Evolutionary conservation across 2,329 filamentous ascomycete species (phyloP).

Genomic region (Stagonosporopsis cucurbitacearum): DNA sequence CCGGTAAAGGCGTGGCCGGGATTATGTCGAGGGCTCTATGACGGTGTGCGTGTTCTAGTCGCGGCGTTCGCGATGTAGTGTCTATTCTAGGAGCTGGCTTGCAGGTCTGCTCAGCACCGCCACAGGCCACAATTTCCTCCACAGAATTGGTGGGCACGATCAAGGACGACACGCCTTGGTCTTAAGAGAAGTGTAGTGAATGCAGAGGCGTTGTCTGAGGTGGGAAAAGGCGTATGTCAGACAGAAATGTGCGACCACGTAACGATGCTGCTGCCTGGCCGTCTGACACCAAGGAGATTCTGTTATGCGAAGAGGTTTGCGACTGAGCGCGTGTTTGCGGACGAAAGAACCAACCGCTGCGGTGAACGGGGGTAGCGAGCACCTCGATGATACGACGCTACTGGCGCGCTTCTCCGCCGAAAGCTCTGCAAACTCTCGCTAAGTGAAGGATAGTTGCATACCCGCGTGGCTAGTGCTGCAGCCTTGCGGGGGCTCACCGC

Average conservation of each 20-base stretch:
- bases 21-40: background rate
- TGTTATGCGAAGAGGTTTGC: background rate
- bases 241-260: background rate
- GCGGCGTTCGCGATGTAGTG: background rate
- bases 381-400: conserved; percentile 11
- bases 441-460: conserved; percentile 17
- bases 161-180: background rate
- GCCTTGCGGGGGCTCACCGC: conserved; percentile 16
- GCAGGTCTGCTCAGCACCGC: conserved; percentile 7
- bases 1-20: background rate
- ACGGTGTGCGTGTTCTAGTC: background rate
- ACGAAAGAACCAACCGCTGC: background rate
- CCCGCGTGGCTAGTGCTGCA: conserved; percentile 18
- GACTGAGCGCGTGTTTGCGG: background rate
- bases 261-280: background rate
- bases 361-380: conserved; percentile 8
- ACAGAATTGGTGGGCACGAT: background rate
- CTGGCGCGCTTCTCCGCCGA: conserved; percentile 16
- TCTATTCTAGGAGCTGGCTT: background rate
- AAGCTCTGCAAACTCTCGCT: conserved; percentile 16
- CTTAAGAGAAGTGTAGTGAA: background rate
- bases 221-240: background rate
- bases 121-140: conserved; percentile 10
- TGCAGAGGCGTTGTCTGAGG: background rate
- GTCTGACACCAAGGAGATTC: background rate